Evolutionary conservation across 805 yeast genomes (phyloP), one percentile per base, ranked within the genome.

Genomic region (Zygosaccharomyces rouxii): DNA sequence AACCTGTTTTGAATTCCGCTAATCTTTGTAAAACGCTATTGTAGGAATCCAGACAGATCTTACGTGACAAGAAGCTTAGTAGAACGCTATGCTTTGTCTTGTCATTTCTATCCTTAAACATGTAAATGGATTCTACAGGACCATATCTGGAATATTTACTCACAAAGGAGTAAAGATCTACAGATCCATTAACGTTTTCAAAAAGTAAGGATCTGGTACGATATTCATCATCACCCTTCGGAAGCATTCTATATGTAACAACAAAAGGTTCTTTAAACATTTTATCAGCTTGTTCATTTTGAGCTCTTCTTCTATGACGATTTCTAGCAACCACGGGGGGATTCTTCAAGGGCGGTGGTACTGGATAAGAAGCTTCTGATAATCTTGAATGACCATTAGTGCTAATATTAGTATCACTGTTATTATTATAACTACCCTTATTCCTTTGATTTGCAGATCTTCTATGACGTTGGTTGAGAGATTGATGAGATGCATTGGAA

Each of bases 41-140:
- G 55, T 69, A 71, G 48, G 68, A 70, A 47, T 66, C 62, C 40
- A 70, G 48, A 49, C 73, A 69, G 6, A 68, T 57, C 23, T 66
- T 66, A 22, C 60, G 53, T n/a, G 71, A 64, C 18, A 69, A 43
- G 30, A 64, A 66, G 48, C 67, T 64, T 48, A 64, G 49, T 21
- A 65, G 41, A 30, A 62, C 52, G 3, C 55, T 50, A 19, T 44
- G 57, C 46, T 61, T 58, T 35, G 67, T 60, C 14, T 66, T 67
- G 21, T 66, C 73, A 11, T 64, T 71, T 13, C 59, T 71, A 21
- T 58, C 70, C 4, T 69, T 76, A 16, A 59, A 50, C 49, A 78
- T 60, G 47, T 74, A 72, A 51, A 80, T 72, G 55, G 77, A 78
- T 61, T 84, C 89, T 30, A 84, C 72, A 0, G 87, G 85, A 3